phyloP scores from a whole-genome alignment of 352 stramenopile genomes.

The Globisporangium sylvaticum region DNA sequence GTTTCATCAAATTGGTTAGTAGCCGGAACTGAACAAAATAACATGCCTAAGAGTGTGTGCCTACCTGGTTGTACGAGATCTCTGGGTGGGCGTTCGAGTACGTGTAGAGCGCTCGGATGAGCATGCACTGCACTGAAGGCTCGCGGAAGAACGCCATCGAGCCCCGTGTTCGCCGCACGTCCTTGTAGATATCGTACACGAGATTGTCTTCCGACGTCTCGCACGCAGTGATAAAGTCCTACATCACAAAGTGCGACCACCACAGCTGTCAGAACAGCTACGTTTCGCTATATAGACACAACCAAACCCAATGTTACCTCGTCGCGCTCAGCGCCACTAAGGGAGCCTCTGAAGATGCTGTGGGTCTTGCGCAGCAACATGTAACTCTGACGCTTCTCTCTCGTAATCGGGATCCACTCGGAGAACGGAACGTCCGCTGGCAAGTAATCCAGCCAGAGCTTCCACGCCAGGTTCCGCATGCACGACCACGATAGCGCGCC shows the following conservation, averaged over 20 bases:
- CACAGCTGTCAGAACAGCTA: not conserved
- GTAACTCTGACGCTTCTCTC: slow-evolving; percentile 45
- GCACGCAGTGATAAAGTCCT: slow-evolving; percentile 51
- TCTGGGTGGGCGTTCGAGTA: slow-evolving; percentile 62
- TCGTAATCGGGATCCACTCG: slow-evolving; percentile 33
- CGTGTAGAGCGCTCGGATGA: slow-evolving; percentile 67
- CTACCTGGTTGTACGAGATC: slow-evolving; percentile 70
- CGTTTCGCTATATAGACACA: not conserved
- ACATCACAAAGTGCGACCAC: not conserved
- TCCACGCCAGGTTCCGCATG: slow-evolving; percentile 67
- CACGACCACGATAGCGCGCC: slow-evolving; percentile 69
- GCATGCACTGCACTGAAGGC: slow-evolving; percentile 37
- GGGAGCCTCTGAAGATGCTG: slow-evolving; percentile 27
- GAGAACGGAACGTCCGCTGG: slow-evolving; percentile 41
- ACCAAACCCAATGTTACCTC: slow-evolving; percentile 6
- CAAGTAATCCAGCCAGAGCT: slow-evolving; percentile 63
- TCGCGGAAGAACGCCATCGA: slow-evolving; percentile 61
- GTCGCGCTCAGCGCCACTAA: slow-evolving; percentile 26
- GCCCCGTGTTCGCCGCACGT: slow-evolving; percentile 59
- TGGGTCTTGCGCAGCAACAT: slow-evolving; percentile 27
- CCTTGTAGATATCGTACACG: slow-evolving; percentile 69
- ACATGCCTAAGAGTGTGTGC: not conserved
- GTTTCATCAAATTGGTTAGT: not conserved
- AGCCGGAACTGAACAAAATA: not conserved
- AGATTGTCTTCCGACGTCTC: slow-evolving; percentile 46